Base-by-base conservation (phyloP, 164 flowering plant species). In the Magnolia sinica region DNA sequence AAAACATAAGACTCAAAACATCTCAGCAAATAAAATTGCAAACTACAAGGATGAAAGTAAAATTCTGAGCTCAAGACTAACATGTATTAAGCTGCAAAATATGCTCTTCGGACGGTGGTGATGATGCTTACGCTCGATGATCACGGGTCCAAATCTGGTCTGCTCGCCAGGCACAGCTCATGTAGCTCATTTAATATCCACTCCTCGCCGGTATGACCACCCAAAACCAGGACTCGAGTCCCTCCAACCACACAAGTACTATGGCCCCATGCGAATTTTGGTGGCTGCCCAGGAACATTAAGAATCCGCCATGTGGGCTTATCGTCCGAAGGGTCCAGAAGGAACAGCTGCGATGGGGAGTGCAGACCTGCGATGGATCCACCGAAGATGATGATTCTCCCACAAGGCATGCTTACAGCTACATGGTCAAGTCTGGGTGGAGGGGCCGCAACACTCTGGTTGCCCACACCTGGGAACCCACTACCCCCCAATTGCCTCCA, bases 391-490 rank as follows among this genome's bases (percentile, higher is more conserved):
- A 92, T 88, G 19, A 89, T 82, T 74, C 98, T 83, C 20, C 98
- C 98, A 83, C 98, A 90, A 23, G 98, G 98, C 93, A 93, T 87
- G 83, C 86, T 92, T 31, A 91, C 92, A 8, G 96, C 92, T 50
- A 93, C 98, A 82, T 93, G 98, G 73, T 93, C 98, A 9, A 93
- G 92, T 67, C 98, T 82, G 5, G 98, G 94, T 14, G 96, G 98
- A 61, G 96, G 96, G 67, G 86, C 88, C 20, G 85, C 88, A 1
- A 86, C 88, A 76, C 84, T 88, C 78, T 90, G 91, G 79, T 84
- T 75, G 22, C 91, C 89, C 8, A 85, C 74, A 10, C 89, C 87
- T 0, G 88, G 81, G 51, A 82, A 84, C 37, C 82, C 84, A 71
- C 81, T 86, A 69, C 92, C 87, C 18, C 84, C 93, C 52, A 91